A percentile compares a stretch with the other conserved stretches of the same genome.
phyloP scores from a whole-genome alignment of 495 filamentous ascomycete species.

The Hyaloscypha bicolor region DNA sequence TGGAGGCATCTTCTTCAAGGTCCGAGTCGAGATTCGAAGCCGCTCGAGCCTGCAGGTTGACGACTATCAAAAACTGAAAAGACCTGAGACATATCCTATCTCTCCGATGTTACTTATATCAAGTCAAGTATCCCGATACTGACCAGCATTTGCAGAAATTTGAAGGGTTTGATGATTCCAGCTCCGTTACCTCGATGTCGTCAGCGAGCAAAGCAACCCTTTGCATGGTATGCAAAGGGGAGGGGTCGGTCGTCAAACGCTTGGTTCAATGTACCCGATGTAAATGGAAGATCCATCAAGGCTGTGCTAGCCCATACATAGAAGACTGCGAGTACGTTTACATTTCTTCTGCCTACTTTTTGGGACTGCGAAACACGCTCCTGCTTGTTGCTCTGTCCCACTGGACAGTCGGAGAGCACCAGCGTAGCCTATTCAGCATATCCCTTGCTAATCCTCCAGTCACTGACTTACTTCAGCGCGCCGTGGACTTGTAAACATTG shows the following conservation, averaged over 20 bases:
- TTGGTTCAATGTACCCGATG: constrained; percentile 23
- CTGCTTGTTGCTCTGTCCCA: background rate
- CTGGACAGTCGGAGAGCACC: background rate
- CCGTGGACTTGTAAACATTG: no score
- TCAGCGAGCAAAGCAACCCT: constrained; percentile 7
- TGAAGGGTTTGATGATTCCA: constrained; percentile 17
- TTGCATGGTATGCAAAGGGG: constrained; percentile 20
- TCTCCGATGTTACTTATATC: constrained; percentile 2
- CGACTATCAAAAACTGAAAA: constrained; percentile 53
- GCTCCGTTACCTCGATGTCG: constrained; percentile 27
- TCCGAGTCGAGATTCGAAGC: constrained; percentile 35
- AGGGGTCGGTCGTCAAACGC: constrained; percentile 5
- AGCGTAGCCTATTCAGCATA: background rate
- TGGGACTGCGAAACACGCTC: background rate
- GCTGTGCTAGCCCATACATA: constrained; percentile 17
- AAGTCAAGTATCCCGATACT: background rate
- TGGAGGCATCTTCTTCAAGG: constrained; percentile 14
- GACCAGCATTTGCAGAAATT: background rate
- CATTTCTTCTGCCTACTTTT: background rate
- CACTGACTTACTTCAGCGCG: no score
- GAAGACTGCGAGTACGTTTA: constrained; percentile 15
- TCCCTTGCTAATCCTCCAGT: background rate
- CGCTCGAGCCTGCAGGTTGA: constrained; percentile 46
- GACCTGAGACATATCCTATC: constrained; percentile 48
- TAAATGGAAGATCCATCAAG: constrained; percentile 14